Evolutionary conservation across 2,329 filamentous ascomycete genomes (phyloP).

Genomic region (Colletotrichum sansevieriae): DNA sequence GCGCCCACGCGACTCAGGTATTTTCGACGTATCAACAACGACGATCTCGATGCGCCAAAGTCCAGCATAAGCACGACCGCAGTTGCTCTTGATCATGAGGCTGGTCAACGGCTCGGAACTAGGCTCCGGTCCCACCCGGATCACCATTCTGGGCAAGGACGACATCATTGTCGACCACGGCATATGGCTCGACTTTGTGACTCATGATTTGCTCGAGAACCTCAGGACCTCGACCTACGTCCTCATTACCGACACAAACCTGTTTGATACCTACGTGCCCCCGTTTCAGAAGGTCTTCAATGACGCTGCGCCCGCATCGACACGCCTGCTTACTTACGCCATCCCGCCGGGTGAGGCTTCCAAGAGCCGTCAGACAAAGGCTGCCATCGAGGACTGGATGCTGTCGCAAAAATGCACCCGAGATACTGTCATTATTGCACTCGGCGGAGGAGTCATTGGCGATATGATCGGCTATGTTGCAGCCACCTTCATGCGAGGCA

Average conservation of each 20-base stretch:
- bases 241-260: slow-evolving; percentile 95
- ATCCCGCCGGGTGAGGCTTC: slow-evolving; percentile 94
- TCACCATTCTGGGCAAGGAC: slow-evolving; percentile 88
- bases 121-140: slow-evolving; percentile 63
- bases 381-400: slow-evolving; percentile 98
- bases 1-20: background rate
- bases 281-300: slow-evolving; percentile 69
- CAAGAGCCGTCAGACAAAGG: slow-evolving; percentile 93
- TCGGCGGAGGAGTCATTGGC: slow-evolving; percentile 96
- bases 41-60: slow-evolving; percentile 19
- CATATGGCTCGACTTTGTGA: slow-evolving; percentile 87
- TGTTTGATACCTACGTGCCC: slow-evolving; percentile 84
- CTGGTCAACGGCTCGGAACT: slow-evolving; percentile 39
- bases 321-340: slow-evolving; percentile 85
- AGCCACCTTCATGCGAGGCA: slow-evolving; percentile 97
- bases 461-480: slow-evolving; percentile 98
- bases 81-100: slow-evolving; percentile 33
- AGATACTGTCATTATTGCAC: slow-evolving; percentile 93
- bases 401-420: slow-evolving; percentile 90
- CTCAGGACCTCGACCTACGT: slow-evolving; percentile 92
- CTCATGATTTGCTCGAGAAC: slow-evolving; percentile 82
- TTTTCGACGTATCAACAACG: background rate
- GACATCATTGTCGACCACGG: slow-evolving; percentile 93
- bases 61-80: background rate
- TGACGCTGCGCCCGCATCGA: slow-evolving; percentile 52